These are phyloP conservation scores for Xylaria sp. DNA, from an alignment of 2,329 filamentous ascomycete genomes.

Conservation along the genomic window DNA sequence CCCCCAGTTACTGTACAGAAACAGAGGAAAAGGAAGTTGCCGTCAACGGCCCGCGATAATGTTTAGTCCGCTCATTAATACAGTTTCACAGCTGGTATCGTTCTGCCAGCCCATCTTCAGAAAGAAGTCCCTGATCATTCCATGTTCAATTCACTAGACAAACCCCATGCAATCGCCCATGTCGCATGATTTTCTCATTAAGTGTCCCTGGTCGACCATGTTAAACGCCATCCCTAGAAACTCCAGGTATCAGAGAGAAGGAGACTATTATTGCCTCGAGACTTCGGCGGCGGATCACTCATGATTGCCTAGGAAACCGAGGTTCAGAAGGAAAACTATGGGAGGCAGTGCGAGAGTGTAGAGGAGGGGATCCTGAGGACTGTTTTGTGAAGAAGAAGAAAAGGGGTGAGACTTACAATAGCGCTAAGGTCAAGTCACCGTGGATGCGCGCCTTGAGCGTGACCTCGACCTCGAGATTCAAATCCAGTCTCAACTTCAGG, in stretches of 20 bases:
- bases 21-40: not conserved
- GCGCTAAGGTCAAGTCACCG: constrained; percentile 80
- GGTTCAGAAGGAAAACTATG: constrained; percentile 32
- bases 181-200: constrained; percentile 5
- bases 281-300: constrained; percentile 35
- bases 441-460: constrained; percentile 87
- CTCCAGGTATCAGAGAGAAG: constrained; percentile 35
- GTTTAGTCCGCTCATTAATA: constrained; percentile 1
- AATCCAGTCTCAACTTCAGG: constrained; percentile 76
- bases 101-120: not conserved
- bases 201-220: constrained; percentile 33
- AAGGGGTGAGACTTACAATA: constrained; percentile 59
- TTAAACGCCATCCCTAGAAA: constrained; percentile 38
- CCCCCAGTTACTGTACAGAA: constrained; percentile 12
- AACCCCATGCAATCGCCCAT: not conserved
- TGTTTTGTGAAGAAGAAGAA: not conserved
- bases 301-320: constrained; percentile 38
- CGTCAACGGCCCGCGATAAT: not conserved
- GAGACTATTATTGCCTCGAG: constrained; percentile 17
- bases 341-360: constrained; percentile 7
- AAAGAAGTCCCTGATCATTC: not conserved
- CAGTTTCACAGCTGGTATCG: constrained; percentile 4
- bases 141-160: not conserved
- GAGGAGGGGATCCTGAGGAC: not conserved
- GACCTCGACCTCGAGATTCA: constrained; percentile 86